Evolutionary conservation across 2,329 filamentous ascomycete species (phyloP).

Genomic region (Beauveria sp.): DNA sequence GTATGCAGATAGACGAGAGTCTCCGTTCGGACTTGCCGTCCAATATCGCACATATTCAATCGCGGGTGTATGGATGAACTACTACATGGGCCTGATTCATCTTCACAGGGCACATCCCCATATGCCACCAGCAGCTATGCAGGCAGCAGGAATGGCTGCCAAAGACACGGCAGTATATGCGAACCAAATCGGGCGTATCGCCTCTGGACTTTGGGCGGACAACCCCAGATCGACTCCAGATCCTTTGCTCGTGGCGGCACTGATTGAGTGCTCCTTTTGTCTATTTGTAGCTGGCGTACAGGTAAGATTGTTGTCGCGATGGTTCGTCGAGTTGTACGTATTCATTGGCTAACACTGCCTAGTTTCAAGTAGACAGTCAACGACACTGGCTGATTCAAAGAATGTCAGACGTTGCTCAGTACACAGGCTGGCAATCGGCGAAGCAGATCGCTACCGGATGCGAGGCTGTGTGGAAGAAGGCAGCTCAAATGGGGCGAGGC

Average conservation of each 20-base stretch:
- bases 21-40: conserved; percentile 75
- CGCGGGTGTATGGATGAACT: conserved; percentile 79
- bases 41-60: conserved; percentile 85
- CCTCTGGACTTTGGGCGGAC: conserved; percentile 60
- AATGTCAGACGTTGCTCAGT: conserved; percentile 64
- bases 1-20: conserved; percentile 47
- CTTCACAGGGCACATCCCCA: conserved; percentile 75
- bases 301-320: conserved; percentile 28
- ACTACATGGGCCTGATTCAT: conserved; percentile 76
- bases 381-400: conserved; percentile 70
- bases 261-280: conserved; percentile 75
- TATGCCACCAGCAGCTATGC: conserved; percentile 87
- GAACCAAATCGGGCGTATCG: conserved; percentile 70
- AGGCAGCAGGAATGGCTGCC: conserved; percentile 73
- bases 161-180: conserved; percentile 63
- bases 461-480: conserved; percentile 75
- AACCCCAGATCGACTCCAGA: conserved; percentile 39
- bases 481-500: conserved; percentile 63
- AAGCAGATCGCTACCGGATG: conserved; percentile 75
- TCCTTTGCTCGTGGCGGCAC: conserved; percentile 68
- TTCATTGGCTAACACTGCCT: conserved; percentile 13
- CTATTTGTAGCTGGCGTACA: conserved; percentile 81
- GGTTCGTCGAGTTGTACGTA: not conserved
- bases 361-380: conserved; percentile 66
- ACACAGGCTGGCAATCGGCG: conserved; percentile 84